Conservation (phyloP, 2,329 filamentous ascomycete species). For the Aspergillus oerlinghausenensis region DNA sequence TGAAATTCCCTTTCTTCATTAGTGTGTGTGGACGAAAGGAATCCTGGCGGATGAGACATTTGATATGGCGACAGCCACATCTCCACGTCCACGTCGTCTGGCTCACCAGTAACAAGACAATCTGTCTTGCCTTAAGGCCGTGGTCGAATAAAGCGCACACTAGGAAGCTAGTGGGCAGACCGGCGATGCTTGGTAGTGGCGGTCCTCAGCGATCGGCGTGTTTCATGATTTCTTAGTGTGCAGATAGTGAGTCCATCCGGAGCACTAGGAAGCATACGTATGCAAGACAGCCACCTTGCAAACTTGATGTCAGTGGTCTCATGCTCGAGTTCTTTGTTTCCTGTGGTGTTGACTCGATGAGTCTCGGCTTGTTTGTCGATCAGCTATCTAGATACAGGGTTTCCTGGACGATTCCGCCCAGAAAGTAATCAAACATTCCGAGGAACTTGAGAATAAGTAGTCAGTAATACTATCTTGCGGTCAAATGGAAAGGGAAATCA, state of each 20-base stretch:
- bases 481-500: neutral
- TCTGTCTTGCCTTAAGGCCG: neutral
- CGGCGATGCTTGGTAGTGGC: neutral
- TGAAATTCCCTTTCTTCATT: neutral
- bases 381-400: too few relatives aligned
- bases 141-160: neutral
- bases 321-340: neutral
- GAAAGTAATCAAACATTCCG: neutral
- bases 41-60: neutral
- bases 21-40: neutral
- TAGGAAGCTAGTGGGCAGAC: neutral
- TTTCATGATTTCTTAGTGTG: neutral
- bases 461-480: neutral
- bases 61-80: neutral
- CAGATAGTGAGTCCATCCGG: neutral
- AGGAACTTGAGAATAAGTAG: neutral
- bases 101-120: neutral
- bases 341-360: neutral
- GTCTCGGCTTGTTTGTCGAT: neutral
- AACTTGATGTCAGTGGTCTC: neutral
- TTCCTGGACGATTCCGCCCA: too few relatives aligned
- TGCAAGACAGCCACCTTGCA: neutral
- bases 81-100: neutral
- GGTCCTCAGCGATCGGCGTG: neutral
- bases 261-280: neutral